Conservation (phyloP, 169 alveolate species). For the Eimeria necatrix region DNA sequence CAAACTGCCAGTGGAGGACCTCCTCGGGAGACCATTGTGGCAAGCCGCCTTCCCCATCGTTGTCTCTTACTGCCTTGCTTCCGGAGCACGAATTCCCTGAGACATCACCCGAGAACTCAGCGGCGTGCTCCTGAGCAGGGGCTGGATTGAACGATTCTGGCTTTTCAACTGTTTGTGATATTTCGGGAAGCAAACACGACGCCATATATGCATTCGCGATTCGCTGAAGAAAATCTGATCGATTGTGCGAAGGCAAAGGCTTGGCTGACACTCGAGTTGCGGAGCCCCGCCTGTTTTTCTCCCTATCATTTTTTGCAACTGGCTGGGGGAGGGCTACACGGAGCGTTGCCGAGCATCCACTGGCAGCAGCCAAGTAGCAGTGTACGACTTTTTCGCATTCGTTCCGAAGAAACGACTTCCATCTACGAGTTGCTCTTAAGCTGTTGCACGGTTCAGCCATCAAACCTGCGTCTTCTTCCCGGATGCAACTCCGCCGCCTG, state of each 20-base stretch:
- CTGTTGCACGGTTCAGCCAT: neutral
- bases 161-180: neutral
- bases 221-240: constrained; percentile 46
- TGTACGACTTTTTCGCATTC: constrained; percentile 34
- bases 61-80: neutral
- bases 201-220: neutral
- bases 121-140: neutral
- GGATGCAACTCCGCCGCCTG: neutral
- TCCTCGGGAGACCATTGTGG: constrained; percentile 56
- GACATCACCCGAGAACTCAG: neutral
- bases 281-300: neutral
- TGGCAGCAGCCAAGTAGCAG: constrained; percentile 63
- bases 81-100: neutral
- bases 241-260: constrained; percentile 34
- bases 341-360: constrained; percentile 40
- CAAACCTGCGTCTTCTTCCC: neutral
- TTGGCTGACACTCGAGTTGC: constrained; percentile 15
- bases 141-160: neutral
- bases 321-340: constrained; percentile 47
- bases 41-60: neutral
- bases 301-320: neutral
- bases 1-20: constrained; percentile 54
- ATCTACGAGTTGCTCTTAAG: neutral
- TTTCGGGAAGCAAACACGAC: neutral
- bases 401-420: constrained; percentile 25